Evolutionary conservation across 2,329 filamentous ascomycete species (phyloP), one percentile per base, ranked within the genome.

Genomic region (Xylariales sp.): DNA sequence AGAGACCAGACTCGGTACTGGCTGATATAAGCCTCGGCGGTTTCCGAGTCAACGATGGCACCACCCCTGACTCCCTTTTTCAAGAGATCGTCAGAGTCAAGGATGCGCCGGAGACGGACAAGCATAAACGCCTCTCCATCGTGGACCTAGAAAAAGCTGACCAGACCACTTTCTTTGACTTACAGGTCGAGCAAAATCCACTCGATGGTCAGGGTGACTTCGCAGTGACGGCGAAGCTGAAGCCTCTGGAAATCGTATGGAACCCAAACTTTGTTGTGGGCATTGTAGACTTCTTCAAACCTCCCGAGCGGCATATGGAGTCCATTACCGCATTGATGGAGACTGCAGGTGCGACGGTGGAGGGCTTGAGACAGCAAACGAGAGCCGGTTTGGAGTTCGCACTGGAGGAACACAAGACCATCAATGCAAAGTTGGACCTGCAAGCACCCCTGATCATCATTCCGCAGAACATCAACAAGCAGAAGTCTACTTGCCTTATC

Each of bases 21-120:
- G 80, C 88, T 6, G 88, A 96, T 57, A 67, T 97, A 38, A 93
- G 89, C 49, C 82, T 99, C 1, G 93, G 91, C 41, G 93, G 91
- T 1, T 78, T 99, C 60, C 84, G 93, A 44, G 82, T 98, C 51
- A 96, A 96, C 51, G 93, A 99, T 61, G 93, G 93, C 40, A 97
- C 91, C 1, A 98, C 93, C 0, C 80, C 88, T 29, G 84, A 90
- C 42, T 96, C 86, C 49, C 70, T 96, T 20, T 98, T 90, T 58
- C 88, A 90, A 14, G 91, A 98, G 59, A 96, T 98, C 54, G 88
- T 98, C 44, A 84, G 85, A 10, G 89, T 98, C 62, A 99, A 98
- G 62, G 89, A 95, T 61, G 86, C 86, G 0, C 81, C 85, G 37
- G 63, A 73, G 43, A 49, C 53, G 44, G 54, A 69, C 54, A 60